Base-by-base conservation (phyloP, 176 grass and related monocot genomes). In the Oryza nivara region DNA sequence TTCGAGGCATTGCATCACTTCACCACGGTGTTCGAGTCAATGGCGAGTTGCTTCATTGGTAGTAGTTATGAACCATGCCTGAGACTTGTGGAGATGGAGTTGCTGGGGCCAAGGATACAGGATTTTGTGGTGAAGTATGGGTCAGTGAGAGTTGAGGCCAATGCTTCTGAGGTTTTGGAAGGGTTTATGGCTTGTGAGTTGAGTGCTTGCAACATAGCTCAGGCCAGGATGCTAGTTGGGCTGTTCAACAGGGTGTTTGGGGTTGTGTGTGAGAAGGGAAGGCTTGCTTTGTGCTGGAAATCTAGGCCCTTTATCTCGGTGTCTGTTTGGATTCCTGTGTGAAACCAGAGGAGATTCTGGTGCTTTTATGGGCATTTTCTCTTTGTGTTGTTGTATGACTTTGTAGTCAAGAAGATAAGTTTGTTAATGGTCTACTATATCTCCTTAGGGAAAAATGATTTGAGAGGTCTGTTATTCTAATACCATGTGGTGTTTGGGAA, bases 1-100 rank as follows among this genome's bases (percentile, higher is more conserved):
- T 92, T 86, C 5, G 87, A 92, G 72, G 91, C 84, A 23, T 28
- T 92, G 84, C 91, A 92, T 44, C 80, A 92, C 73, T 92, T 87
- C 72, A 87, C 80, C 40, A 38, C 32, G 9, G 41, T 81, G 20
- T 83, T 83, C 1, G 91, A 92, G 80, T 81, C 91, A 48, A 2
- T 92, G 70, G 67, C n/a, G 3, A 81, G 65, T 12, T 80, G 91
- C 67, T 89, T 92, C 61, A 11, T 8, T 48, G 77, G 72, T 19
- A 30, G 26, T 1, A 68, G 9, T 25, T 41, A 73, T 11, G 78
- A 32, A 45, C 45, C 11, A 1, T 86, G 76, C 71, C 66, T 92
- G 65, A 76, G 65, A 20, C 46, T 89, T 20, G 80, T 92, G 75
- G 87, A 89, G 91, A 86, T 72, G 76, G 87, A 87, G 13, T 81